Conservation (phyloP, 1,284 basidiomycete species). For the Porodaedalea pini region DNA sequence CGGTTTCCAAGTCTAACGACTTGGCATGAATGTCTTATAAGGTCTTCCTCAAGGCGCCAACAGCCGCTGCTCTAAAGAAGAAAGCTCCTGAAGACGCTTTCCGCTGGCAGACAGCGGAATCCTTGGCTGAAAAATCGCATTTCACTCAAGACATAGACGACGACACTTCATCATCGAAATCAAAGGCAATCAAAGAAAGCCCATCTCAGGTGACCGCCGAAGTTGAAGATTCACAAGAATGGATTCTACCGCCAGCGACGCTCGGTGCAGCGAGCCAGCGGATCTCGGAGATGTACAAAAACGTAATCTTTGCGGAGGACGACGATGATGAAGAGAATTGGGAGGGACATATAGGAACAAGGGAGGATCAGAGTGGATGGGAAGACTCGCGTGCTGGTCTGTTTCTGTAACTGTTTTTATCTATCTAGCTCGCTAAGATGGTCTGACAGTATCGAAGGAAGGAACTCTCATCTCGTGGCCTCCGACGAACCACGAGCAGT, state of each 20-base stretch:
- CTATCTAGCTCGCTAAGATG: conserved; percentile 19
- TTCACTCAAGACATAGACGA: too few relatives aligned
- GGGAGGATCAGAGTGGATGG: conserved; percentile 2
- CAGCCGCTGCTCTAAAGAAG: neutral
- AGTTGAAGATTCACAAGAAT: neutral
- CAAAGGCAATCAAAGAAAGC: too few relatives aligned
- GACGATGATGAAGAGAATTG: conserved; percentile 26
- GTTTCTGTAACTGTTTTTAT: neutral
- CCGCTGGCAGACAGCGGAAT: neutral
- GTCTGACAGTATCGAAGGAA: conserved; percentile 36
- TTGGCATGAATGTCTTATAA: neutral
- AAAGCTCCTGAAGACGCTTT: neutral
- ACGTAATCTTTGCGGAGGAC: conserved; percentile 55
- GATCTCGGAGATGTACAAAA: conserved; percentile 63
- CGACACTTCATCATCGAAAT: neutral
- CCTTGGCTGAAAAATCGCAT: neutral
- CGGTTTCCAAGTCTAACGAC: too few relatives aligned
- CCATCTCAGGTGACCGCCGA: neutral
- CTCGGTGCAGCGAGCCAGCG: conserved; percentile 57
- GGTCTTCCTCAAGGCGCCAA: conserved; percentile 3
- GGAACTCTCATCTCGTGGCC: conserved; percentile 48
- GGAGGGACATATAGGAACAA: conserved; percentile 19
- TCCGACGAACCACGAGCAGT: conserved; percentile 36
- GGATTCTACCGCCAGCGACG: conserved; percentile 44
- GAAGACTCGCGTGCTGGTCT: neutral